Base-by-base conservation (phyloP, 2,329 filamentous ascomycete species). In the Colletotrichum caudatum region DNA sequence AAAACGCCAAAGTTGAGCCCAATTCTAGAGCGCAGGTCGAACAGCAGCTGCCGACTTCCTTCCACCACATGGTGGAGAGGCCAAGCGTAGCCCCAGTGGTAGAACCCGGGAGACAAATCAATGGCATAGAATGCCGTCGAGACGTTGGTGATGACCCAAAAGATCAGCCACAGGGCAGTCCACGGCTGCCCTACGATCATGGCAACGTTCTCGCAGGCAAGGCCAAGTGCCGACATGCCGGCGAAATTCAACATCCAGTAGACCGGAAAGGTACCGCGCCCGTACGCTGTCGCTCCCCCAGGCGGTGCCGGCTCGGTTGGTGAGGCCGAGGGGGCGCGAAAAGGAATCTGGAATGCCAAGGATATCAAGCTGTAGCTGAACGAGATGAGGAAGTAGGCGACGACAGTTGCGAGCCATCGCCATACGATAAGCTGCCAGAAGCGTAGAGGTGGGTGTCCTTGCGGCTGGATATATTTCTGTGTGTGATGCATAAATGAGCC, bases 111-210 rank as follows among this genome's bases (percentile, higher is more conserved):
- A 2, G 87, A 85, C 33, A 92, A 80, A 35, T 89, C 87, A 54
- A 92, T 81, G 5, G 87, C 80, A 77, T 91, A 89, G 75, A 92
- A 91, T 0, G 84, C 80, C 0, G 88, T 90, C 0, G 84, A 82
- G 0, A 91, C 88, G 75, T 92, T 92, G 8, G 88, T 86, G 67
- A 92, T 90, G 53, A 92, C 88, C 89, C 89, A 91, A 75, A 91
- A 91, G 67, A 92, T 90, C 2, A 92, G 79, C 85, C 90, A 92
- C 0, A 91, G 77, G 0, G 88, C 85, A 2, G 77, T 78, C 89
- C 89, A 92, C 0, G 88, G 90, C 74, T 87, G 82, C 0, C 88
- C 89, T 5, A 92, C 81, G 2, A 91, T 75, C 87, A 91, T 91
- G 0, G 87, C 87, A 37, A 90, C 85, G 75, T 92, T 92, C 80